phyloP scores from a whole-genome alignment of 106 monocot genomes.

The Dioscorea zingiberensis region DNA sequence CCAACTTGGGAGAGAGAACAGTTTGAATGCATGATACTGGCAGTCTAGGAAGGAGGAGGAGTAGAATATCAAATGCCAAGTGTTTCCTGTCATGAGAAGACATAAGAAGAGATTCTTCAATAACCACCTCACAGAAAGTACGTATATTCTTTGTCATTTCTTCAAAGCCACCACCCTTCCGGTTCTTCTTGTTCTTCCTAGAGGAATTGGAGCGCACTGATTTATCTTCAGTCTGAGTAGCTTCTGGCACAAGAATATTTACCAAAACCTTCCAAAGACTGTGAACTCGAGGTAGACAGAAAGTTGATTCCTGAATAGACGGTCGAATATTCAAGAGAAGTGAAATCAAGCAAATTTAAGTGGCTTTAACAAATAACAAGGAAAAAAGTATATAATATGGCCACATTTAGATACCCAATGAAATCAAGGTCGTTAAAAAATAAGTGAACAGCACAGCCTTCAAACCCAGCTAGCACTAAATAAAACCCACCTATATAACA shows the following conservation, averaged over 20 bases:
- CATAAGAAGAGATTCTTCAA: conserved; percentile 72
- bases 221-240: conserved; percentile 28
- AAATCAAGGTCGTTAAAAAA: too few relatives aligned
- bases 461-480: too few relatives aligned
- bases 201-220: conserved; percentile 10
- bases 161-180: conserved; percentile 50
- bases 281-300: conserved; percentile 86
- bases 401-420: too few relatives aligned
- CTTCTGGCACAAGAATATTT: conserved; percentile 52
- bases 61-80: conserved; percentile 66
- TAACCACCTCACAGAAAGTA: conserved; percentile 69
- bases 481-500: too few relatives aligned
- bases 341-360: too few relatives aligned
- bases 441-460: too few relatives aligned
- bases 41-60: conserved; percentile 66
- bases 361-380: too few relatives aligned
- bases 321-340: too few relatives aligned
- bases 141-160: conserved; percentile 48
- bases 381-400: too few relatives aligned
- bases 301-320: conserved; percentile 68
- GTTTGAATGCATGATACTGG: conserved; percentile 47
- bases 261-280: conserved; percentile 65
- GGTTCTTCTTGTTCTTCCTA: conserved; percentile 73
- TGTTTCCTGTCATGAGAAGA: conserved; percentile 98
- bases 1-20: conserved; percentile 75